Percentiles rank a stretch among this genome's conserved stretches.
These are phyloP conservation scores for Linaria vulgaris DNA, from an alignment of 257 asterid genomes.

Conservation along the genomic window DNA sequence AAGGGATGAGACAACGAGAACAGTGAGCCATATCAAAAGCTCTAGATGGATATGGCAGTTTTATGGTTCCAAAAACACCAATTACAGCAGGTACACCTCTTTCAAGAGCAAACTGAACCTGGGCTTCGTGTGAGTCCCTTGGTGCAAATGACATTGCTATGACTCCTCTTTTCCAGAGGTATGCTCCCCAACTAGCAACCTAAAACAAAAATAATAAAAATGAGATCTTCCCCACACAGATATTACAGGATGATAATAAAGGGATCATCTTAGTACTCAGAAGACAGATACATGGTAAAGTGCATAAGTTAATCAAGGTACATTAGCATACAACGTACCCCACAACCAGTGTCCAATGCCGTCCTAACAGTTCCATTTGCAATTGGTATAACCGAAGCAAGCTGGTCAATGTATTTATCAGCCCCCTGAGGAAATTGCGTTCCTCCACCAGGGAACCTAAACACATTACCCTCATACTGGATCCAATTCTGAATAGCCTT, in stretches of 20 bases:
- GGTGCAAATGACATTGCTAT: conserved; percentile 66
- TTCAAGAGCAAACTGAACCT: conserved; percentile 72
- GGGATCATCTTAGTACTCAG: too few relatives aligned
- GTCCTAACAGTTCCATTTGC: conserved; percentile 61
- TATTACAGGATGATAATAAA: too few relatives aligned
- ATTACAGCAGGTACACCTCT: conserved; percentile 67
- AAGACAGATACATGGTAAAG: not conserved
- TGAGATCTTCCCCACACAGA: not conserved
- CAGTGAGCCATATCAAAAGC: conserved; percentile 40
- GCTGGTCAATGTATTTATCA: conserved; percentile 61
- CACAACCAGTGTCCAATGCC: conserved; percentile 62
- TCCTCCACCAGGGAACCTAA: conserved; percentile 67
- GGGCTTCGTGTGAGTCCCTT: conserved; percentile 64
- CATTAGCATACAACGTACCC: conserved; percentile 38
- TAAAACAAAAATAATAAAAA: conserved; percentile 22
- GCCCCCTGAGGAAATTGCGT: conserved; percentile 71
- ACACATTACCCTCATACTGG: conserved; percentile 62
- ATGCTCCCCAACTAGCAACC: conserved; percentile 75
- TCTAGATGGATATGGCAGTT: conserved; percentile 54
- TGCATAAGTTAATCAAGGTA: not conserved
- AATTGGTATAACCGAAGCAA: conserved; percentile 59
- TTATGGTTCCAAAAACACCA: conserved; percentile 63
- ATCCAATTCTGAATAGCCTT: conserved; percentile 71
- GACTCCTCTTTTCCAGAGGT: conserved; percentile 55
- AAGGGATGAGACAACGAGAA: conserved; percentile 63